Evolutionary conservation across 2,329 filamentous ascomycete species (phyloP).

Genomic region (Colletotrichum sp.): DNA sequence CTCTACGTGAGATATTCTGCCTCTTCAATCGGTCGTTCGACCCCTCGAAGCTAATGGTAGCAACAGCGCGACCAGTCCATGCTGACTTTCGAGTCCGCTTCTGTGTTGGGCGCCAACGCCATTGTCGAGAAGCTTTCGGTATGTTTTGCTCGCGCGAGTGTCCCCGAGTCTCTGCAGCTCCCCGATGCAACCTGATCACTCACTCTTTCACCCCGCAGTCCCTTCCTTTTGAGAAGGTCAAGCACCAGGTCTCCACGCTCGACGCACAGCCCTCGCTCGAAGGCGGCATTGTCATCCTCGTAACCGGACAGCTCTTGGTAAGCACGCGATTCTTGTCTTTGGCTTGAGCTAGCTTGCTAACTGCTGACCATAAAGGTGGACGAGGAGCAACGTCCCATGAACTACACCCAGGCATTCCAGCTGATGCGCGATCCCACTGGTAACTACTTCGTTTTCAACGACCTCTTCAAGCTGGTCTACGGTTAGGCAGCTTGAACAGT

Average conservation of each 20-base stretch:
- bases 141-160: conserved; percentile 34
- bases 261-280: conserved; percentile 81
- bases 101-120: conserved; percentile 63
- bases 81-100: conserved; percentile 86
- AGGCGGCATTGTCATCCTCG: conserved; percentile 81
- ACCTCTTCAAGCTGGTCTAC: conserved; percentile 92
- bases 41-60: neutral
- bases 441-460: conserved; percentile 89
- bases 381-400: conserved; percentile 85
- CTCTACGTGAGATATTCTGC: conserved; percentile 76
- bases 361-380: conserved; percentile 69
- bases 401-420: conserved; percentile 90
- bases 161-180: neutral
- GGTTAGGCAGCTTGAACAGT: conserved; percentile 38
- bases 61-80: conserved; percentile 80
- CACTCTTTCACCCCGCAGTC: conserved; percentile 24
- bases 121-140: conserved; percentile 88
- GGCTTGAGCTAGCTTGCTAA: neutral
- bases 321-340: conserved; percentile 29
- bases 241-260: conserved; percentile 77
- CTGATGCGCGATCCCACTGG: conserved; percentile 70
- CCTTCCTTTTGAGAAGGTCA: conserved; percentile 82
- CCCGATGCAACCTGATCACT: neutral
- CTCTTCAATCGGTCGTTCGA: neutral
- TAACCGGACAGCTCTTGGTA: conserved; percentile 87